phyloP scores from a whole-genome alignment of 2,329 filamentous ascomycete genomes.

The Xylariales sp. region DNA sequence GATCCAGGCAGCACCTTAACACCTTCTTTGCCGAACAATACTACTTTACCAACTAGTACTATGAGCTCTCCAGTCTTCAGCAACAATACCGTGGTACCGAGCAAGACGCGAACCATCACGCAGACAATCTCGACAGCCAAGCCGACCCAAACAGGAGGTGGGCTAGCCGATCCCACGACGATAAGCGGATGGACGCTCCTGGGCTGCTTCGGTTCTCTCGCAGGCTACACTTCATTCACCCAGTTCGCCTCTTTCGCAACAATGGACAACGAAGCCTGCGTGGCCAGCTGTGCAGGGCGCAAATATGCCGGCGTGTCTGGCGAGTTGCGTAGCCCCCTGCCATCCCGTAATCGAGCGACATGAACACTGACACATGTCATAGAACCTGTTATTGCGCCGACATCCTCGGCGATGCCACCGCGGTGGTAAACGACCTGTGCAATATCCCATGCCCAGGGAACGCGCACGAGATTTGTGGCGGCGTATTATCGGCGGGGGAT shows the following conservation, averaged over 20 bases:
- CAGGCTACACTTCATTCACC: constrained; percentile 53
- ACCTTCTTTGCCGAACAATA: constrained; percentile 25
- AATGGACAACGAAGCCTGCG: constrained; percentile 57
- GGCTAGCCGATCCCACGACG: constrained; percentile 33
- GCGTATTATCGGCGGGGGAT: constrained; percentile 43
- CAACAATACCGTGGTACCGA: constrained; percentile 33
- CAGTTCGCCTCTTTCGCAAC: constrained; percentile 44
- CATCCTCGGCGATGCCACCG: constrained; percentile 54
- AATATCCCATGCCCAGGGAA: constrained; percentile 57
- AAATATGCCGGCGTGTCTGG: constrained; percentile 56
- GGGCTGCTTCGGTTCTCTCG: constrained; percentile 56
- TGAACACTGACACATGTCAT: constrained; percentile 11
- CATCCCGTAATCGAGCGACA: background rate
- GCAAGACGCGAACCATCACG: constrained; percentile 42
- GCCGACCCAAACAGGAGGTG: constrained; percentile 38
- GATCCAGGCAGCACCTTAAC: constrained; percentile 31
- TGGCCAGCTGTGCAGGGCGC: constrained; percentile 51
- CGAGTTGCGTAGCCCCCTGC: constrained; percentile 42
- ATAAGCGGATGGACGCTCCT: constrained; percentile 44
- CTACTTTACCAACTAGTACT: constrained; percentile 21
- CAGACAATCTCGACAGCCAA: constrained; percentile 36
- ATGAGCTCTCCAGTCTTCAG: constrained; percentile 19
- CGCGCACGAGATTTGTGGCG: constrained; percentile 56
- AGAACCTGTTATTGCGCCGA: constrained; percentile 61
- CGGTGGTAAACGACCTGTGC: constrained; percentile 52